Base-by-base conservation (phyloP, 1,284 basidiomycete species). In the Cerioporus squamosus region DNA sequence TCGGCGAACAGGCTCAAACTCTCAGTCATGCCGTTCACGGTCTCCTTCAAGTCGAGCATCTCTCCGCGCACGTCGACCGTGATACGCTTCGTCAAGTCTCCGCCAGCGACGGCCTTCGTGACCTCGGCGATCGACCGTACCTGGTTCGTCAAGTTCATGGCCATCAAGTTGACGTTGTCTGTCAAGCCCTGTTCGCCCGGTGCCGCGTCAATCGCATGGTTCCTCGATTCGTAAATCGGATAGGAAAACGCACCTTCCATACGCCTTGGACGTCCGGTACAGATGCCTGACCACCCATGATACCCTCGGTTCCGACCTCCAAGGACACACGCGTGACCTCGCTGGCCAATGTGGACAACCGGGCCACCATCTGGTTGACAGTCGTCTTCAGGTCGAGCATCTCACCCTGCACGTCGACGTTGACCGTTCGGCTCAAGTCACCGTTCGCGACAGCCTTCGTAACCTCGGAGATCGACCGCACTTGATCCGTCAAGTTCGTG, bases 401-500 rank as follows among this genome's bases (percentile, higher is more conserved):
- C 79, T 98, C 97, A 60, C 97, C 96, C 72, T 96, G 93, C 23
- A 97, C 96, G 70, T 98, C 95, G 63, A 98, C 95, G 63, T 94
- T 90, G 74, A 98, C 94, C 44, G 90, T 89, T 74, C 95, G 92
- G 64, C 82, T 86, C 51, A 98, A 79, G 70, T 98, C 94, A 54
- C 97, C 97, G 61, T 90, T 82, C 1, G 97, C 97, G 64, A 99
- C 97, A 44, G 94, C 94, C 73, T 97, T 98, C 29, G 97, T 99
- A 46, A 99, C 97, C 70, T 94, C 88, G 1, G 97, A 97, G 62
- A 99, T 98, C 57, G 94, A 95, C 66, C 96, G 90, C 65, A 98
- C 97, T 84, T 99, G 97, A 68, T 96, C 91, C 1, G 97, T 98
- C 67, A 98, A 79, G 73, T 97, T 97, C 51, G 86, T 86, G 0